Base-by-base conservation (phyloP, 2,329 filamentous ascomycete species). In the Neopestalotiopsis sp. region DNA sequence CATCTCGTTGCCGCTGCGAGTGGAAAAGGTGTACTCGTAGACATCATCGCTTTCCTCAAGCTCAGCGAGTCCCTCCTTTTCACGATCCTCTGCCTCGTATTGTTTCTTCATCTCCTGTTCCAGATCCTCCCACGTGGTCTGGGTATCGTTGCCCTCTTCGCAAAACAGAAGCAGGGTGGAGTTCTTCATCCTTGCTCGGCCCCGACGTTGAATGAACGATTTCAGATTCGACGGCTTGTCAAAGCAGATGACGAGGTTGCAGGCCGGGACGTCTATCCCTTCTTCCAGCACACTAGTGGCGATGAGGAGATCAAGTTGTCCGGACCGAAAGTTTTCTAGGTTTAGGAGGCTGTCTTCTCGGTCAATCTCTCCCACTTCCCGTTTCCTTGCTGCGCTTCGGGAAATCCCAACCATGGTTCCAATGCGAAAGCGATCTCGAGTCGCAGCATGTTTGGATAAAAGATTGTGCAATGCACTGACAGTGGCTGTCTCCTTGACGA, bases 21-120 rank as follows among this genome's bases (percentile, higher is more conserved):
- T 79, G 17, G 74, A 72, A 61, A 86, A 74, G 13, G 78, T 74
- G 5, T 76, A 70, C 34, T 82, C 73, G 20, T 77, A 74, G 3
- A 81, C 42, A 58, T 76, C 65, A 40, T 80, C 76, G 0, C 71
- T 70, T 1, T 86, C 81, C 71, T 93, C 89, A 3, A 87, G 72
- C 2, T 81, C 72, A 61, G 84, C 76, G 0, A 89, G 76, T 14
- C 82, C 76, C 24, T 84, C 74, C 0, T 86, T 76, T 65, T 86
- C 79, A 28, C 91, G 84, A 70, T 86, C 78, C 5, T 94, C 89
- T 59, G 93, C 86, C 70, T 90, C 86, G 74, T 94, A 97, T 0
- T 86, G 85, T 61, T 80, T 76, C 73, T 90, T 92, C 91, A 97
- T 94, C n/a, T 89, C 83, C 3, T 84, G 78, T 76, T 98, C 95